Percentiles rank a stretch among this genome's conserved stretches.
Conservation (phyloP, 2,329 filamentous ascomycete genomes). For the Diaporthe aspalathi region DNA sequence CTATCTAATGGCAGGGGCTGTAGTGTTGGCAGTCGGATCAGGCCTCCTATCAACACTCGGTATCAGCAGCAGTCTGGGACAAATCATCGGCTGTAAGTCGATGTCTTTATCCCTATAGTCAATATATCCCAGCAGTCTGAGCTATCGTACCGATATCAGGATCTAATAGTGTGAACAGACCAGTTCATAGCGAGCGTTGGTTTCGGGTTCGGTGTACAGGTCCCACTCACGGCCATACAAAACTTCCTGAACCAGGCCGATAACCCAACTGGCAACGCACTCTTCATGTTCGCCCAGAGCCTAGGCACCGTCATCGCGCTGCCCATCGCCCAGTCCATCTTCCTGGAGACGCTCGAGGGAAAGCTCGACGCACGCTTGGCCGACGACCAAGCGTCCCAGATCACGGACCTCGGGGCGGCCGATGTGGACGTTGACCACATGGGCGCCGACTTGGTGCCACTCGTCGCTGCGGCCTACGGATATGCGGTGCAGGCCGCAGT, state of each 20-base stretch:
- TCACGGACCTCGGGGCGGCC: neutral
- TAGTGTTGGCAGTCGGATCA: slow-evolving; percentile 17
- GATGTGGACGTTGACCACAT: slow-evolving; percentile 1
- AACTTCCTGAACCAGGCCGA: slow-evolving; percentile 27
- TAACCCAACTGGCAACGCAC: neutral
- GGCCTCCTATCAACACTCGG: slow-evolving; percentile 21
- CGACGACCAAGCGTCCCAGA: neutral
- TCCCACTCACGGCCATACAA: slow-evolving; percentile 29
- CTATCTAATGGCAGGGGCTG: slow-evolving; percentile 25
- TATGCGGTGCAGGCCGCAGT: neutral
- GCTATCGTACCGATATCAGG: neutral
- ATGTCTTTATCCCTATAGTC: neutral
- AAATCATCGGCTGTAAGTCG: slow-evolving; percentile 12
- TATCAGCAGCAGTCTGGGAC: neutral
- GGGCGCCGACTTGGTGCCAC: neutral
- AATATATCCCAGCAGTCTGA: no score
- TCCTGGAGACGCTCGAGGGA: neutral
- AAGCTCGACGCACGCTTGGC: neutral
- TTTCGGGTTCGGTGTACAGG: slow-evolving; percentile 29
- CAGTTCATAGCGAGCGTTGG: slow-evolving; percentile 32
- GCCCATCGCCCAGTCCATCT: slow-evolving; percentile 4
- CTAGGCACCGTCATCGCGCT: slow-evolving; percentile 7
- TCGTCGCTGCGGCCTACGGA: neutral
- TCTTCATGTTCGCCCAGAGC: slow-evolving; percentile 17
- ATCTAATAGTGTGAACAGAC: neutral